These are phyloP conservation scores for Artemisia tridentata DNA, from an alignment of 129 eudicot species.

Conservation along the genomic window DNA sequence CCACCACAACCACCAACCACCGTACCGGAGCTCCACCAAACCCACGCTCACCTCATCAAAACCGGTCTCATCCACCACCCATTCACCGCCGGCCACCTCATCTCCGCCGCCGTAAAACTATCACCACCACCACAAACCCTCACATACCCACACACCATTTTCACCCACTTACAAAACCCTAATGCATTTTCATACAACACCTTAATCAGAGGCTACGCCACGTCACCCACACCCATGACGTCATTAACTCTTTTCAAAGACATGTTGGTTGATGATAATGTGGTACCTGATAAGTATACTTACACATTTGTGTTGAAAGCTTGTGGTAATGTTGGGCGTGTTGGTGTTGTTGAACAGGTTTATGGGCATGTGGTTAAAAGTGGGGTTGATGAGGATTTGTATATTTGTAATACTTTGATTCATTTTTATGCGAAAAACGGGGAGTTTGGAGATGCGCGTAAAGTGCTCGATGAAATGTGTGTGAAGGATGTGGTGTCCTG, in stretches of 20 bases:
- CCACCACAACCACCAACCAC: slow-evolving; percentile 33
- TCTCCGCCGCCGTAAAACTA: slow-evolving; percentile 27
- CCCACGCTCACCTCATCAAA: slow-evolving; percentile 51
- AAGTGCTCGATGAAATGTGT: slow-evolving; percentile 44
- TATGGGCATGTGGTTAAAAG: slow-evolving; percentile 33
- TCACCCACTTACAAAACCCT: slow-evolving; percentile 32
- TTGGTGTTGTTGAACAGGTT: slow-evolving; percentile 31
- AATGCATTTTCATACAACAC: slow-evolving; percentile 44
- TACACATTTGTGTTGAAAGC: slow-evolving; percentile 35
- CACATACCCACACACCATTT: slow-evolving; percentile 49
- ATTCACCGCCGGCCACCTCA: slow-evolving; percentile 40
- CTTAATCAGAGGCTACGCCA: slow-evolving; percentile 42
- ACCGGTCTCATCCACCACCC: slow-evolving; percentile 44
- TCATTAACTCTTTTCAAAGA: slow-evolving; percentile 23
- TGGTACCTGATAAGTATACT: slow-evolving; percentile 43
- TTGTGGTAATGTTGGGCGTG: slow-evolving; percentile 25
- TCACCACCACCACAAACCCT: slow-evolving; percentile 11
- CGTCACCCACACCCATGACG: slow-evolving; percentile 26
- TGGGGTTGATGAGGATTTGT: slow-evolving; percentile 32
- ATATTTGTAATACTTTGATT: slow-evolving; percentile 39
- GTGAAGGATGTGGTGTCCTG: slow-evolving; percentile 36
- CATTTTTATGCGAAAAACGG: slow-evolving; percentile 45
- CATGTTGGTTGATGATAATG: slow-evolving; percentile 30
- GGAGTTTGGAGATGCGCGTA: slow-evolving; percentile 29
- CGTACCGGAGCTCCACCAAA: slow-evolving; percentile 41